Evolutionary conservation across 495 filamentous ascomycete genomes (phyloP), one percentile per base, ranked within the genome.

Genomic region (Venustampulla echinocandica): DNA sequence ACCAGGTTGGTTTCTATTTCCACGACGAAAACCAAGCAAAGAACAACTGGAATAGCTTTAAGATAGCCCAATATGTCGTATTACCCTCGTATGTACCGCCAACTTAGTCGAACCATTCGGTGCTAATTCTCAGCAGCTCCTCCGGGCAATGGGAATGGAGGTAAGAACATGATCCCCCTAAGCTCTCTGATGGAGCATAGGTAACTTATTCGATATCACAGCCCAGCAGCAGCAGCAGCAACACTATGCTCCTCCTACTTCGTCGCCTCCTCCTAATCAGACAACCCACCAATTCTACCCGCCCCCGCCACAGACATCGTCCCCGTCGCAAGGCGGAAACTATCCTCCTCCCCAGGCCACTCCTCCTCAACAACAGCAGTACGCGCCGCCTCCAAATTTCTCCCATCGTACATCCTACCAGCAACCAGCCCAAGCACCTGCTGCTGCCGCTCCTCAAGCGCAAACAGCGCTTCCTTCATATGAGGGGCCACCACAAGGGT

Each of bases 291-390:
- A 56, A 53, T 56, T 61, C 24, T 52, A 64, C 42, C 52, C 67
- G 6, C 66, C 65, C 4, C 69, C 61, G 11, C 62, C 52, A 38
- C 49, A 52, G 23, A 43, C 47, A 15, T n/a, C 25, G 19, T 46
- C 50, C 17, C 43, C 48, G 4, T 27, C 54, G 35, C 57, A 60
- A 47, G 60, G 53, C 46, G 20, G 14, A 10, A 36, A 24, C 15
- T 22, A 48, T 10, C 63, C 61, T 10, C 28, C 47, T 20, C 53
- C 52, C 18, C 40, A n/a, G 25, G 20, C 15, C 9, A 36, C 42
- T 23, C 38, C 47, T 34, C 65, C 66, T 23, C 69, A 68, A 32
- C 67, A 69, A 17, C 65, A 69, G 52, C 49, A 53, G 35, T 67
- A 69, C 44, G 33, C 41, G 28, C 55, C 30, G n/a, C 51, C 45